Conservation (phyloP, 495 filamentous ascomycete genomes). For the Penicillium lagena region DNA sequence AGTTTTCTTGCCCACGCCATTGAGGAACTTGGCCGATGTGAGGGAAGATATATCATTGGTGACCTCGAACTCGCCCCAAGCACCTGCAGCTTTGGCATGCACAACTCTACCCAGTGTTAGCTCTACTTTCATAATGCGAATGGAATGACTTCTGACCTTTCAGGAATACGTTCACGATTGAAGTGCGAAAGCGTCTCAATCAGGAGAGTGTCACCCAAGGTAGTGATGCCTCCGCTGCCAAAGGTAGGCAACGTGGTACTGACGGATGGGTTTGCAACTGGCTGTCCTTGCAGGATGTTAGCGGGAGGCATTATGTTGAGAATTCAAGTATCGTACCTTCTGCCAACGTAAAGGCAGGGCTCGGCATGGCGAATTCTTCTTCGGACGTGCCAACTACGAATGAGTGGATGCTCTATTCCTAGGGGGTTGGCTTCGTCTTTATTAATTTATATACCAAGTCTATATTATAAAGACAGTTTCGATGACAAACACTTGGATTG, state of each 20-base stretch:
- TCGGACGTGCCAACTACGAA: too few relatives aligned
- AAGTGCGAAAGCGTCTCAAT: slow-evolving; percentile 40
- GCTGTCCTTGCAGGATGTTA: slow-evolving; percentile 16
- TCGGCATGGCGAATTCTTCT: slow-evolving; percentile 5
- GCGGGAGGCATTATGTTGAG: not conserved
- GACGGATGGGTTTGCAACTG: slow-evolving; percentile 18
- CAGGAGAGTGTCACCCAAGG: slow-evolving; percentile 23
- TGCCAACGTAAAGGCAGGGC: slow-evolving; percentile 13
- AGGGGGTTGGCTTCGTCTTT: not conserved
- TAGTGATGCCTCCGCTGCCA: slow-evolving; percentile 19
- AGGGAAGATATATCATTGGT: slow-evolving; percentile 44
- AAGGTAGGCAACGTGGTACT: slow-evolving; percentile 20
- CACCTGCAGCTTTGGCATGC: slow-evolving; percentile 67
- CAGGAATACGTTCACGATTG: slow-evolving; percentile 51
- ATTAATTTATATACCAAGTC: not conserved
- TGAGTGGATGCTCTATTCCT: too few relatives aligned
- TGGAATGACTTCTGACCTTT: slow-evolving; percentile 19
- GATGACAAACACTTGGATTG: too few relatives aligned
- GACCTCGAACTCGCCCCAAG: slow-evolving; percentile 61
- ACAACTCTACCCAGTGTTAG: slow-evolving; percentile 41
- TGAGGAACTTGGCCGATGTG: slow-evolving; percentile 39
- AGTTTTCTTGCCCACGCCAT: slow-evolving; percentile 54
- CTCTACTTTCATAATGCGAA: not conserved
- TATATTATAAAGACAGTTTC: too few relatives aligned
- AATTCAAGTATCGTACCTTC: slow-evolving; percentile 10